These are phyloP conservation scores for Tolypocladium inflatum DNA, from an alignment of 2,329 filamentous ascomycete species.

Conservation along the genomic window DNA sequence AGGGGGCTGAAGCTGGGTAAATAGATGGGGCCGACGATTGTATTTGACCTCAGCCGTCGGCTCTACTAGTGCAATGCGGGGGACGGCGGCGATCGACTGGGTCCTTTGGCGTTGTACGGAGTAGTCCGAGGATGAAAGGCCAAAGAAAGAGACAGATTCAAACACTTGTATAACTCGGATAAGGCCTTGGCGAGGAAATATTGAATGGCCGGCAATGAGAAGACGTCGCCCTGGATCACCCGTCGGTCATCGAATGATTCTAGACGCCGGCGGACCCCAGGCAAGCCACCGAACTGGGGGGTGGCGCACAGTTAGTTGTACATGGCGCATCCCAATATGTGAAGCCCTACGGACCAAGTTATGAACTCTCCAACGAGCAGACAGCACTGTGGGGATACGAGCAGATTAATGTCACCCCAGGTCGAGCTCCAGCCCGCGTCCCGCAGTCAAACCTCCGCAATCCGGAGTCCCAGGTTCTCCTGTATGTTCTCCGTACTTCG, in stretches of 20 bases:
- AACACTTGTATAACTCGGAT: neutral
- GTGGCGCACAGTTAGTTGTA: neutral
- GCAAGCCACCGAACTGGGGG: neutral
- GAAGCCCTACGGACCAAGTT: too few species aligned
- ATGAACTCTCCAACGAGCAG: too few species aligned
- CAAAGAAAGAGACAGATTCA: neutral
- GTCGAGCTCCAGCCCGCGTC: neutral
- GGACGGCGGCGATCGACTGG: neutral
- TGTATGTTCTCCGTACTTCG: too few species aligned
- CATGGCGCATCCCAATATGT: too few species aligned
- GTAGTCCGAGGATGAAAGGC: neutral
- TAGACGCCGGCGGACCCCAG: neutral
- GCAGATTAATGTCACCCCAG: too few species aligned
- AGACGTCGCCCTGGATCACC: neutral
- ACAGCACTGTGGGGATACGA: too few species aligned
- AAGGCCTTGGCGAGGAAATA: neutral
- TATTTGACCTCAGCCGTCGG: neutral
- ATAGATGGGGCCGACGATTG: neutral
- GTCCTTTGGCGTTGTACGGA: neutral
- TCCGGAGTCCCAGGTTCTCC: neutral
- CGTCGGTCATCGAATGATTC: neutral
- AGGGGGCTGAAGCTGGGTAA: neutral
- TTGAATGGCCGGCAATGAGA: neutral
- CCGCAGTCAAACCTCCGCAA: neutral
- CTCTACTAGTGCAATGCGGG: neutral